Conservation (phyloP, 306 rosid genomes). For the Parietaria judaica region DNA sequence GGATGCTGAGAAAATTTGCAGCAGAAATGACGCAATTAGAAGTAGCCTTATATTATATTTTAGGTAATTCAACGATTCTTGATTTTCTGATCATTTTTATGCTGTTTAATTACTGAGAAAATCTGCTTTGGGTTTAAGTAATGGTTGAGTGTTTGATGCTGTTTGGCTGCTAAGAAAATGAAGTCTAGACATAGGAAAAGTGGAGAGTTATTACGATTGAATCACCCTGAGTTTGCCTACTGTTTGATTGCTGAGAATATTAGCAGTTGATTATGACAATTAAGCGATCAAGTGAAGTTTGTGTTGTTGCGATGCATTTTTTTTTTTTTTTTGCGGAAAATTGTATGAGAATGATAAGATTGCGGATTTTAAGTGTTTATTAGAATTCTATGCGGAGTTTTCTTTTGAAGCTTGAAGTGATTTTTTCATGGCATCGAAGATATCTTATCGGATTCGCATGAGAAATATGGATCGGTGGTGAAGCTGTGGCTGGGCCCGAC, state of each 20-base stretch:
- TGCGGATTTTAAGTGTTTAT: not conserved
- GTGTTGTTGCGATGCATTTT: too few species aligned
- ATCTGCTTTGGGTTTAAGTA: not conserved
- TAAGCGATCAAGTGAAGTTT: too few species aligned
- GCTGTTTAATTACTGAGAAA: not conserved
- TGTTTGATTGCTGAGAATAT: not conserved
- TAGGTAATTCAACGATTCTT: not conserved
- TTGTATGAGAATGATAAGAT: not conserved
- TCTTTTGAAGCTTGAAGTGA: not conserved
- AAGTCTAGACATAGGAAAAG: not conserved
- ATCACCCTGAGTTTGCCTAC: not conserved
- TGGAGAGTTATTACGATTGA: not conserved
- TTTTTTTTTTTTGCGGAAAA: not conserved
- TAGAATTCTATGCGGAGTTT: not conserved
- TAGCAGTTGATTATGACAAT: not conserved
- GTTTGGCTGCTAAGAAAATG: not conserved
- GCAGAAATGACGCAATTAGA: not conserved
- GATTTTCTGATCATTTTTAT: not conserved
- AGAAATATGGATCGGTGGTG: conserved; percentile 55
- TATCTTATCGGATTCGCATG: conserved; percentile 48
- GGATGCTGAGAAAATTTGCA: not conserved
- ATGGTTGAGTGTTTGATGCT: not conserved
- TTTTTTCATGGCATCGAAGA: conserved; percentile 34
- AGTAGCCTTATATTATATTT: not conserved
- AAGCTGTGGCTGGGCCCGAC: conserved; percentile 86